These are phyloP conservation scores for Pezicula rhizophila DNA, from an alignment of 2,329 filamentous ascomycete species.

Conservation along the genomic window DNA sequence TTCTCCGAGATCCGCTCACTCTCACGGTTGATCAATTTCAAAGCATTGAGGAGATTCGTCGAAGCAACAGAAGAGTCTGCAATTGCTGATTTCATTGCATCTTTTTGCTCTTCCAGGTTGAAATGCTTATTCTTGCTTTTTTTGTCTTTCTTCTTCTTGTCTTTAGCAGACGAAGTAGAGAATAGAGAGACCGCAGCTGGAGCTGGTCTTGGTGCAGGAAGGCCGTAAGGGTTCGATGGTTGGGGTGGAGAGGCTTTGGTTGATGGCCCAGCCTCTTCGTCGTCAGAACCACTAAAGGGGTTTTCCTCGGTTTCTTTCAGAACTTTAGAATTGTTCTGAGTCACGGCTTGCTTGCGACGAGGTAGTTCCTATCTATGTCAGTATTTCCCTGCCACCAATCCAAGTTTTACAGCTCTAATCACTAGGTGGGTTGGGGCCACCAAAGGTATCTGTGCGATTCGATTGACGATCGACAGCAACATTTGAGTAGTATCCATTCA, in stretches of 20 bases:
- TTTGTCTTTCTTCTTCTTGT: slow-evolving; percentile 32
- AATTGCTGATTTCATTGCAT: slow-evolving; percentile 79
- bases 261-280: slow-evolving; percentile 40
- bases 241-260: slow-evolving; percentile 9
- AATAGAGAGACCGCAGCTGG: slow-evolving; percentile 4
- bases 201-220: slow-evolving; percentile 2
- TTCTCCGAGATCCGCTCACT: slow-evolving; percentile 84
- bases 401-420: too few relatives aligned
- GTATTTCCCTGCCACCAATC: background rate
- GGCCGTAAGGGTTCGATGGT: slow-evolving; percentile 3
- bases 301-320: slow-evolving; percentile 71
- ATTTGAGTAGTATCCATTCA: too few relatives aligned
- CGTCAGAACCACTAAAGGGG: slow-evolving; percentile 62
- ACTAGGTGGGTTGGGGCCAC: too few relatives aligned
- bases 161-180: slow-evolving; percentile 3
- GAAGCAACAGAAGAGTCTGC: slow-evolving; percentile 83
- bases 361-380: slow-evolving; percentile 46
- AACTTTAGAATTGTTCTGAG: slow-evolving; percentile 75
- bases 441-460: too few relatives aligned
- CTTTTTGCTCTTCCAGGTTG: slow-evolving; percentile 81
- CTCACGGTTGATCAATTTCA: slow-evolving; percentile 89
- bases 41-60: slow-evolving; percentile 81
- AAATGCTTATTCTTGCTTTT: slow-evolving; percentile 51
- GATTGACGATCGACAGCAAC: too few relatives aligned
- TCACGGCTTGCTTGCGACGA: slow-evolving; percentile 63